Conservation (phyloP, 2,329 filamentous ascomycete species). For the Alternaria dauci region DNA sequence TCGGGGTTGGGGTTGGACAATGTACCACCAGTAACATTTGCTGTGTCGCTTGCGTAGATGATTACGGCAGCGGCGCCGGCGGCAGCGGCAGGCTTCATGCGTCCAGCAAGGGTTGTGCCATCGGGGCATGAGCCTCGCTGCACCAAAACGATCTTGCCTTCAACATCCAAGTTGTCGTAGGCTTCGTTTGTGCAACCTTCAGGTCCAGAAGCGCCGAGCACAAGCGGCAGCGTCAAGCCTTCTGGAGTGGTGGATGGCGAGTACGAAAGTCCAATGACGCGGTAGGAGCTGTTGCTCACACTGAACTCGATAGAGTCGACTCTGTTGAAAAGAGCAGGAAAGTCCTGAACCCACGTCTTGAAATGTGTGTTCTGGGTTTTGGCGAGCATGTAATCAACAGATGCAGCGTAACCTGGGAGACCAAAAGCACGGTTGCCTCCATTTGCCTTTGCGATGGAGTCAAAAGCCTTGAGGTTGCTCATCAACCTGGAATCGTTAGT, state of each 20-base stretch:
- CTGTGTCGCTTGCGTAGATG: conserved; percentile 52
- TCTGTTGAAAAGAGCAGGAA: conserved; percentile 56
- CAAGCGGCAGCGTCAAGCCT: conserved; percentile 54
- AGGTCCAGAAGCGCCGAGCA: conserved; percentile 52
- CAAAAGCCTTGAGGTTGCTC: conserved; percentile 63
- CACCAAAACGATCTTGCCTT: conserved; percentile 54
- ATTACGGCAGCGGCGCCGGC: conserved; percentile 55
- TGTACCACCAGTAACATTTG: conserved; percentile 52
- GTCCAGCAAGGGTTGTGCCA: conserved; percentile 53
- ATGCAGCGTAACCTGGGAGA: conserved; percentile 66
- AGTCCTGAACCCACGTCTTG: conserved; percentile 59
- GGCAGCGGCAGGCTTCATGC: conserved; percentile 52
- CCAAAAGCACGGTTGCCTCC: conserved; percentile 69
- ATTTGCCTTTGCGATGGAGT: conserved; percentile 64
- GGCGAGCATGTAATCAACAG: conserved; percentile 64
- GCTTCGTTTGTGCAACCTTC: conserved; percentile 53
- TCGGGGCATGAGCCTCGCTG: conserved; percentile 54
- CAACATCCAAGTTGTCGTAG: conserved; percentile 52
- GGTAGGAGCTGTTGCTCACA: conserved; percentile 48
- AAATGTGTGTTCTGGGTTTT: conserved; percentile 54
- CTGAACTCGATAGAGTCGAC: conserved; percentile 54
- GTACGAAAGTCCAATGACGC: conserved; percentile 57
- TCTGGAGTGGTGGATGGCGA: conserved; percentile 58
- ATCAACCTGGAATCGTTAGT: conserved; percentile 55
- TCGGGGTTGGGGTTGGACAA: conserved; percentile 50